Evolutionary conservation across 2,329 filamentous ascomycete genomes (phyloP), one percentile per base, ranked within the genome.

Genomic region (Neofusicoccum sp.): DNA sequence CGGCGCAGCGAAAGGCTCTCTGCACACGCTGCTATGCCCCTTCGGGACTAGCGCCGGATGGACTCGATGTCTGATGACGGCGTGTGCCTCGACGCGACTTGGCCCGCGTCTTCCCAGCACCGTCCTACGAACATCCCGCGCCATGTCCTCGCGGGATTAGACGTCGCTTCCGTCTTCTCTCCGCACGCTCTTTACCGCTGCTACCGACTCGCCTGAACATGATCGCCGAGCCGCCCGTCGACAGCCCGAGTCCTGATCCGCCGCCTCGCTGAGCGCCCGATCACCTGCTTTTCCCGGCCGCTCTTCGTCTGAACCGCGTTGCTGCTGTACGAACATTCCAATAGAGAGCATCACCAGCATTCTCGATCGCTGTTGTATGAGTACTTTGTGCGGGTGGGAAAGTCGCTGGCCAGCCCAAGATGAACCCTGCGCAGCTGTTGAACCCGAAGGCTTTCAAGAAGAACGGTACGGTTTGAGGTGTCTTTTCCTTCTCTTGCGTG

Each of bases 401-500:
- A 43, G 2, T 30, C 16, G 14, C 36, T 28, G 36, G 26, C 14
- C 11, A 9, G n/a, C 11, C 2, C 41, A 58, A 48, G 7, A 74
- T 74, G 71, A 71, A 73, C 66, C 69, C 71, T 8, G 69, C 68
- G 2, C 69, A 70, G 51, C 65, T 76, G 12, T 66, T 77, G 6
- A 72, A 77, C 61, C 74, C 73, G 6, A 75, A 73, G 61, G 73
- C 69, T 3, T 73, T 68, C 58, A 70, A 68, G 2, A 76, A 75
- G 63, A 64, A 67, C 53, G 67, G n/a, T n/a, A 72, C 49, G 68
- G 63, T 63, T 59, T 26, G 54, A 41, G 11, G 30, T 44, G 56
- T 24, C 12, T 14, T 1, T 54, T 56, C 8, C 14, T 11, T 41
- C 28, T 60, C 54, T n/a, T n/a, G n/a, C n/a, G n/a, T n/a, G n/a